Base-by-base conservation (phyloP, 1,139 yeast genomes). In the Suhomyces taliae region DNA sequence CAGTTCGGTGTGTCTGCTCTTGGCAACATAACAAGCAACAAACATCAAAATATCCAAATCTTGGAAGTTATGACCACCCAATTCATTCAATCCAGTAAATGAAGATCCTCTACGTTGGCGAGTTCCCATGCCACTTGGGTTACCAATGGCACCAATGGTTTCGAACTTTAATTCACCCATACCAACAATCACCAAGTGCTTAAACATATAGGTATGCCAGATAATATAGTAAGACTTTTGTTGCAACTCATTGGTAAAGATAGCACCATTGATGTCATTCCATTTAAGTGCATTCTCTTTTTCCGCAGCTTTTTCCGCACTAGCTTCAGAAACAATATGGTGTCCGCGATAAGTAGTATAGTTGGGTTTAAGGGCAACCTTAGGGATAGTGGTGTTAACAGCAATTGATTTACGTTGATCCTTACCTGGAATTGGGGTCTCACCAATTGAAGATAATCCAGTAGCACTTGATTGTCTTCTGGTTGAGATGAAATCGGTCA, bases 11-110 rank as follows among this genome's bases (percentile, higher is more conserved):
- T 54, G 49, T 40, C 69, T 54, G 32, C 60, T 59, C 35, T 59
- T 56, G 11, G 69, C 71, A 15, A 66, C 65, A 42, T 60, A 53
- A 35, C 67, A 57, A 4, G 77, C 77, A 2, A 65, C 53, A n/a
- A 59, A 55, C 39, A 74, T 53, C 49, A 74, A 61, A 32, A 73
- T 56, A 50, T 70, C 76, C 50, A 72, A 64, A 52, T 73, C 78
- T 48, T 72, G 75, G 60, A 72, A 73, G 47, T 72, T 73, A 53
- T 60, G 62, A 2, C 76, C 77, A 19, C 76, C 77, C 50, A 72
- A 59, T 9, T 72, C 78, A 53, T 71, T 70, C 37, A 72, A 51
- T 3, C 74, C 72, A 9, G 72, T 62, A 45, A 71, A 68, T 31
- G 76, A 71, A 19, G 74, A 67, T 6, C 72, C 66, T 42, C 76